These are phyloP conservation scores for Cicer chorassanicum DNA, from an alignment of 306 rosid genomes.

Conservation along the genomic window DNA sequence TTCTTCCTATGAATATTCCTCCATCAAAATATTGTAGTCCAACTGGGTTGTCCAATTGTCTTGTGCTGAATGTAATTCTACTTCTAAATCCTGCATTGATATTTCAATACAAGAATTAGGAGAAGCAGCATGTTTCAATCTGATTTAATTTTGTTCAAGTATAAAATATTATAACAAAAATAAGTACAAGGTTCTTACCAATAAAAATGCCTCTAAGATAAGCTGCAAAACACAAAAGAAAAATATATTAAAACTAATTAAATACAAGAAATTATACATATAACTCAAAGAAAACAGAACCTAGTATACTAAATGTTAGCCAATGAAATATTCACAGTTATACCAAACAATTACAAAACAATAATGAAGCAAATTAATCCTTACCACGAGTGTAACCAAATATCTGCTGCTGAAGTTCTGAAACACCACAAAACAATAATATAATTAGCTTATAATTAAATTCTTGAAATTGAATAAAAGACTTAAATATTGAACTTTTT, in stretches of 20 bases:
- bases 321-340: too few relatives aligned
- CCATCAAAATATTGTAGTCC: slow-evolving; percentile 38
- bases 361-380: background rate
- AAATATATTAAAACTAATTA: background rate
- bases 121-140: background rate
- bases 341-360: too few relatives aligned
- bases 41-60: slow-evolving; percentile 30
- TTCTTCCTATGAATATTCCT: slow-evolving; percentile 38
- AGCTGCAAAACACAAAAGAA: slow-evolving; percentile 33
- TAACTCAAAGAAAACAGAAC: background rate
- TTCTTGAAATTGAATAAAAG: background rate
- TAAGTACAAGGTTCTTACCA: slow-evolving; percentile 34
- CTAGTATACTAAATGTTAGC: too few relatives aligned
- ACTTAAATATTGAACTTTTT: background rate
- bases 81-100: slow-evolving; percentile 22
- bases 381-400: slow-evolving; percentile 35
- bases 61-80: slow-evolving; percentile 32
- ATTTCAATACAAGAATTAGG: background rate
- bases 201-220: slow-evolving; percentile 42
- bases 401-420: slow-evolving; percentile 5
- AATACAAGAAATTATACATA: background rate
- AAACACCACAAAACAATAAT: background rate
- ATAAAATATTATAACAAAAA: background rate
- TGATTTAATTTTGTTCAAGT: background rate
- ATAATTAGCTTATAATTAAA: slow-evolving; percentile 1